Conservation (phyloP, 2,329 filamentous ascomycete species). For the Atkinsonella texensis region DNA sequence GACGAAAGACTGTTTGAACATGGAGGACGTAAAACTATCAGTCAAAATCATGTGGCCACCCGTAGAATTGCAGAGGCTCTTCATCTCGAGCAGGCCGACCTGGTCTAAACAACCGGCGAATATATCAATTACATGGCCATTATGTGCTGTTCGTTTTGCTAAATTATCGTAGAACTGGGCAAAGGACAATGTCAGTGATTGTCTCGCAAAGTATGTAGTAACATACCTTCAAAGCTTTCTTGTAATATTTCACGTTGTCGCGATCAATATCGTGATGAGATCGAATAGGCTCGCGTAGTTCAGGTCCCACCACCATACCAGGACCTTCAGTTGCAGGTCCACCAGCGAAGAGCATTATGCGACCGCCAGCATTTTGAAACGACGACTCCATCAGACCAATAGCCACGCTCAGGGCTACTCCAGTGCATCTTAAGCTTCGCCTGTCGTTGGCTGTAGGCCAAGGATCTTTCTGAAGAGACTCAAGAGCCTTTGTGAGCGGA, state of each 20-base stretch:
- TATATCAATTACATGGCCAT: conserved; percentile 94
- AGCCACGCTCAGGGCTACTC: conserved; percentile 91
- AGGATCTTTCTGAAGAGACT: conserved; percentile 91
- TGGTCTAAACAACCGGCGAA: conserved; percentile 97
- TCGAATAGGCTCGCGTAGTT: conserved; percentile 89
- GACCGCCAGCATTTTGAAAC: conserved; percentile 88
- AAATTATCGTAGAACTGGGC: conserved; percentile 81
- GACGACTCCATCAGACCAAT: conserved; percentile 86
- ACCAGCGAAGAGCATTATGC: conserved; percentile 95
- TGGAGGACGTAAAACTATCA: conserved; percentile 95
- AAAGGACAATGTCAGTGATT: background rate
- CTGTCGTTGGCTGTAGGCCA: conserved; percentile 95
- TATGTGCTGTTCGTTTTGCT: conserved; percentile 88
- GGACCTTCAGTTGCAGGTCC: conserved; percentile 92
- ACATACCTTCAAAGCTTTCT: conserved; percentile 86
- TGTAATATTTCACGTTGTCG: conserved; percentile 99
- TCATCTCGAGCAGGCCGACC: conserved; percentile 96
- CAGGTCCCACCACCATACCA: conserved; percentile 90
- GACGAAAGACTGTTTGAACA: conserved; percentile 98
- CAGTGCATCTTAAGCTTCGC: conserved; percentile 81
- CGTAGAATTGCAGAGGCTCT: conserved; percentile 88
- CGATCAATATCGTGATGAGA: conserved; percentile 98
- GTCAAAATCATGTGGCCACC: conserved; percentile 97
- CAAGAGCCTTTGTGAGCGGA: conserved; percentile 89
- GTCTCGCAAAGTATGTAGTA: background rate